A percentile compares a stretch with the other conserved stretches of the same genome.
These are phyloP conservation scores for Solanum corneliomulleri DNA, from an alignment of 257 asterid species.

Conservation along the genomic window DNA sequence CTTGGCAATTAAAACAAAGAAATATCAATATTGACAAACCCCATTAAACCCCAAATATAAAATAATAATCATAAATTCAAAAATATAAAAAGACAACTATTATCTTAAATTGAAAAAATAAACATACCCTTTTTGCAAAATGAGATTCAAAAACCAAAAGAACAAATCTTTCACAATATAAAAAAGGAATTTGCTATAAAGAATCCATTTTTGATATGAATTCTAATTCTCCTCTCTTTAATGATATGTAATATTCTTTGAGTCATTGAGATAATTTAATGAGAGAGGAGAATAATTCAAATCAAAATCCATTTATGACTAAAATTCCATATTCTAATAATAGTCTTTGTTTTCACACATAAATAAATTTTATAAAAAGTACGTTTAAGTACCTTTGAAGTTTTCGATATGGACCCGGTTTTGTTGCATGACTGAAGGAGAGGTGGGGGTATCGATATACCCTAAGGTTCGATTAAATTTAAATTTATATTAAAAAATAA, in stretches of 20 bases:
- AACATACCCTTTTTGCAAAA: not conserved
- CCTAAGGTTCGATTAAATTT: too few species aligned
- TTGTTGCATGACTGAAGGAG: not conserved
- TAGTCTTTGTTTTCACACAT: not conserved
- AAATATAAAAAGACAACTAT: not conserved
- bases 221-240: not conserved
- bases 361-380: not conserved
- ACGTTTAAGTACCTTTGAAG: not conserved
- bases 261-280: not conserved
- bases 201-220: not conserved
- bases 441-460: too few species aligned
- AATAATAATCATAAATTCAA: not conserved
- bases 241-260: not conserved
- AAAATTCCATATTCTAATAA: not conserved
- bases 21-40: constrained; percentile 27
- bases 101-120: not conserved
- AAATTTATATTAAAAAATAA: too few species aligned
- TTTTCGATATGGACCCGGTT: not conserved
- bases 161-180: not conserved
- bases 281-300: not conserved
- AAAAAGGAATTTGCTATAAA: not conserved
- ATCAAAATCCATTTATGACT: not conserved
- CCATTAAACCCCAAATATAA: constrained; percentile 17
- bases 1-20: constrained; percentile 31
- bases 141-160: not conserved